Evolutionary conservation across 2,329 filamentous ascomycete genomes (phyloP).

Genomic region (Dothistroma pini): DNA sequence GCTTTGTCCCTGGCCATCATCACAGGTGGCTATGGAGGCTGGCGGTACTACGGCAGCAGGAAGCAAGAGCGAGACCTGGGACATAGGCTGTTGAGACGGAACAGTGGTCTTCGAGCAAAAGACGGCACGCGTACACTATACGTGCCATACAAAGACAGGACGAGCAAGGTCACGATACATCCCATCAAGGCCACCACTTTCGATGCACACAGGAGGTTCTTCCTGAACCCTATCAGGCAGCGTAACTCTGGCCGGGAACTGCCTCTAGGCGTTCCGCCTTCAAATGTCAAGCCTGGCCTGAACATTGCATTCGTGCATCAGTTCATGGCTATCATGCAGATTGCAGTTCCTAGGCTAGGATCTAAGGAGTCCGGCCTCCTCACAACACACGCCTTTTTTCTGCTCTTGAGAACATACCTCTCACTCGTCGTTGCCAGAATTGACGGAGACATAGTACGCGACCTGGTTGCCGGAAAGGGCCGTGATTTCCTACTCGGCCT

Average conservation of each 20-base stretch:
- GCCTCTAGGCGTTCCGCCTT: constrained; percentile 63
- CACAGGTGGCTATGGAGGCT: constrained; percentile 71
- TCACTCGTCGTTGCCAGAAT: constrained; percentile 88
- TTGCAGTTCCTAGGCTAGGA: constrained; percentile 93
- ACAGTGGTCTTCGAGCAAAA: constrained; percentile 89
- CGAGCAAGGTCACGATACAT: constrained; percentile 85
- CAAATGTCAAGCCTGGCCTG: constrained; percentile 87
- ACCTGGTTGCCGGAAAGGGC: constrained; percentile 92
- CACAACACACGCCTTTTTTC: constrained; percentile 81
- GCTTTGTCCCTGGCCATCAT: constrained; percentile 75
- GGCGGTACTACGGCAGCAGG: constrained; percentile 69
- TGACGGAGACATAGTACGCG: constrained; percentile 93
- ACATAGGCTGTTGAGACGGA: constrained; percentile 75
- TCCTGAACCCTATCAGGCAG: constrained; percentile 76
- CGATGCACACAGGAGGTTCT: constrained; percentile 89
- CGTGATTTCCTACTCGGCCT: constrained; percentile 85
- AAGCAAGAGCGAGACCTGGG: constrained; percentile 79
- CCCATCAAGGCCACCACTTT: constrained; percentile 91
- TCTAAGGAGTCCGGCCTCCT: constrained; percentile 93
- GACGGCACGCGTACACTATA: constrained; percentile 94
- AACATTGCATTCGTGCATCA: constrained; percentile 97
- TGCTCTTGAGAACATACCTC: constrained; percentile 89
- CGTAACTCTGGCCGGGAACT: constrained; percentile 62
- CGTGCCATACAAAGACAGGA: constrained; percentile 83
- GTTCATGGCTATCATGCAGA: constrained; percentile 91